Evolutionary conservation across 768 basidiomycete species (phyloP).

Genomic region (Polyporus arcularius): DNA sequence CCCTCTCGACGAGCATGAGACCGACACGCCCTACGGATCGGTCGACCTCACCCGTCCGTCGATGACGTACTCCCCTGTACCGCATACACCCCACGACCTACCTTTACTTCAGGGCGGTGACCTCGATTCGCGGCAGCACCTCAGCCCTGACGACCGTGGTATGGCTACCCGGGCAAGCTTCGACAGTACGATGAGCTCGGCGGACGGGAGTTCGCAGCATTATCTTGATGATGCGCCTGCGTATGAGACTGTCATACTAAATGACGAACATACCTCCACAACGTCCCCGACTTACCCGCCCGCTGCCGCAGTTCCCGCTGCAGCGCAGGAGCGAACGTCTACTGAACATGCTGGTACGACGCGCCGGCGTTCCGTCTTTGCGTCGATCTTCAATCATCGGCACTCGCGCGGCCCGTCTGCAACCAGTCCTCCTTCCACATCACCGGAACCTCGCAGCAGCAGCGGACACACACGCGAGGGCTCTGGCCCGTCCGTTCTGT

Average conservation of each 20-base stretch:
- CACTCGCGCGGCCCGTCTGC: conserved; percentile 8
- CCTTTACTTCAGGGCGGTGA: conserved; percentile 43
- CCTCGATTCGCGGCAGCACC: conserved; percentile 10
- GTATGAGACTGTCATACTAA: conserved; percentile 49
- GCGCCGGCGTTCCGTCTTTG: conserved; percentile 23
- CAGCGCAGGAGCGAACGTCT: neutral
- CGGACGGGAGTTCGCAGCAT: conserved; percentile 32
- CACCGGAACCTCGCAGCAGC: conserved; percentile 19
- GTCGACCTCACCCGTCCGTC: conserved; percentile 8
- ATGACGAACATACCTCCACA: conserved; percentile 26
- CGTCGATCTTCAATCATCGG: conserved; percentile 25
- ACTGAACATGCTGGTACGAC: conserved; percentile 4
- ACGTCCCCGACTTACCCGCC: neutral
- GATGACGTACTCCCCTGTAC: conserved; percentile 38
- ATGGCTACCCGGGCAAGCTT: conserved; percentile 19
- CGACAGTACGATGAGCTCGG: conserved; percentile 18
- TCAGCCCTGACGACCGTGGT: neutral
- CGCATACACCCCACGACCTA: conserved; percentile 41
- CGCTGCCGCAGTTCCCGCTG: neutral
- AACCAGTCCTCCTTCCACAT: conserved; percentile 2
- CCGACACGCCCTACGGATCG: conserved; percentile 11
- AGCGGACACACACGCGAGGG: conserved; percentile 21
- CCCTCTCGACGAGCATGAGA: conserved; percentile 25
- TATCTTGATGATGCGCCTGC: conserved; percentile 66
- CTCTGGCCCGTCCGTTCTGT: conserved; percentile 30